Conservation (phyloP, 495 filamentous ascomycete genomes). For the Beverwykella pulmonaria region DNA sequence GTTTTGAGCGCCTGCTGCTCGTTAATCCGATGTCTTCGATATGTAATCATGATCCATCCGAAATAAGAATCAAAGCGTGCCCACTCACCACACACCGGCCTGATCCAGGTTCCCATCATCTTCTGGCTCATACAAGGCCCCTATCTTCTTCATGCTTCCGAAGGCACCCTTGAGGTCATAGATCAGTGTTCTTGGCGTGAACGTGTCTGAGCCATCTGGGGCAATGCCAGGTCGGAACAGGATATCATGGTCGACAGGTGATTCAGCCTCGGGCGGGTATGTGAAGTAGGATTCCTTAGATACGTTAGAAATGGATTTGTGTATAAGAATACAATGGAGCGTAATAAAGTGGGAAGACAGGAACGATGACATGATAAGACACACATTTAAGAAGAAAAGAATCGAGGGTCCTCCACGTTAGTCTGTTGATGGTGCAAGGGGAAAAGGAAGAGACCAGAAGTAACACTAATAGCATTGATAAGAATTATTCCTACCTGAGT, state of each 20-base stretch:
- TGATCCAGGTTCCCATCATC: slow-evolving; percentile 49
- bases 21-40: neutral
- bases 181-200: slow-evolving; percentile 84
- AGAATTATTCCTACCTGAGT: slow-evolving; percentile 62
- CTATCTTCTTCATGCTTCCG: slow-evolving; percentile 81
- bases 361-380: neutral
- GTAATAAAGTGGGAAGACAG: no score
- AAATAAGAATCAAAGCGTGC: no score
- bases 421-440: no score
- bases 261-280: slow-evolving; percentile 67
- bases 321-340: neutral
- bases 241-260: slow-evolving; percentile 84
- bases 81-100: slow-evolving; percentile 58
- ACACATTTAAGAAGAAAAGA: no score
- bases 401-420: no score
- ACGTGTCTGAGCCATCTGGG: slow-evolving; percentile 83
- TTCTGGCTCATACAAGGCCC: slow-evolving; percentile 79
- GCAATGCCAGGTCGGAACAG: slow-evolving; percentile 89
- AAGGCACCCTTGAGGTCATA: slow-evolving; percentile 96
- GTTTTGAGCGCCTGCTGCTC: slow-evolving; percentile 46
- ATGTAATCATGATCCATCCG: neutral
- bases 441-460: no score
- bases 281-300: slow-evolving; percentile 96
- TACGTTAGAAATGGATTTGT: slow-evolving; percentile 30
- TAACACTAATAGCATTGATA: neutral